These are phyloP conservation scores for Carex littledalei DNA, from an alignment of 176 grass and related monocot species.

Conservation along the genomic window DNA sequence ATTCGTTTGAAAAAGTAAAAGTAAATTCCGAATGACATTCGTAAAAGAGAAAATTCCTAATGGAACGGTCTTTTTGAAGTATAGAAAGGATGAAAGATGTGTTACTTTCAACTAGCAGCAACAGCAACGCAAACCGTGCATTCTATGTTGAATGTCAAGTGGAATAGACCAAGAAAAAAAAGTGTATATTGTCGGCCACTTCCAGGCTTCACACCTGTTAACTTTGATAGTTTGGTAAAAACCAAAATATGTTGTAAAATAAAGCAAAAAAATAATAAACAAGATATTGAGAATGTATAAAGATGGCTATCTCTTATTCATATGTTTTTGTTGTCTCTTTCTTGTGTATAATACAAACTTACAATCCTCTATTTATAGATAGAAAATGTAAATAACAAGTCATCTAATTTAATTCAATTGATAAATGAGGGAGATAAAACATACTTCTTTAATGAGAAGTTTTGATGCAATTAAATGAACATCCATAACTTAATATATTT, in stretches of 20 bases:
- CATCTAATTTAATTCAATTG: too few species aligned
- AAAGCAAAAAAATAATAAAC: too few species aligned
- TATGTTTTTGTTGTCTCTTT: too few species aligned
- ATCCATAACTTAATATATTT: too few species aligned
- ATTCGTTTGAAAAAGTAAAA: not conserved
- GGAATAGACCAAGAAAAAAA: not conserved
- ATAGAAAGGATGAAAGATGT: not conserved
- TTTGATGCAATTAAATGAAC: too few species aligned
- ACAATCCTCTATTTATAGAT: too few species aligned
- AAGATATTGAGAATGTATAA: too few species aligned
- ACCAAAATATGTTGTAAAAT: not conserved
- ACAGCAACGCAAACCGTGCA: not conserved
- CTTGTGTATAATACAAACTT: too few species aligned
- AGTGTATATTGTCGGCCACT: not conserved
- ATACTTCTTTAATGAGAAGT: too few species aligned
- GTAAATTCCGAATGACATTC: not conserved
- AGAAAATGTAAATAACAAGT: too few species aligned
- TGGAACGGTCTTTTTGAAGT: not conserved
- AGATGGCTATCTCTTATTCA: too few species aligned
- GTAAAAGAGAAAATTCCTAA: not conserved
- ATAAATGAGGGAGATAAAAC: too few species aligned
- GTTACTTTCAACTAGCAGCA: not conserved
- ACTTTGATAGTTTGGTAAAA: not conserved
- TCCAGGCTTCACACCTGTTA: not conserved
- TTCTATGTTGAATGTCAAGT: constrained; percentile 3